Conservation (phyloP, 495 filamentous ascomycete species). For the Extremus antarcticus region DNA sequence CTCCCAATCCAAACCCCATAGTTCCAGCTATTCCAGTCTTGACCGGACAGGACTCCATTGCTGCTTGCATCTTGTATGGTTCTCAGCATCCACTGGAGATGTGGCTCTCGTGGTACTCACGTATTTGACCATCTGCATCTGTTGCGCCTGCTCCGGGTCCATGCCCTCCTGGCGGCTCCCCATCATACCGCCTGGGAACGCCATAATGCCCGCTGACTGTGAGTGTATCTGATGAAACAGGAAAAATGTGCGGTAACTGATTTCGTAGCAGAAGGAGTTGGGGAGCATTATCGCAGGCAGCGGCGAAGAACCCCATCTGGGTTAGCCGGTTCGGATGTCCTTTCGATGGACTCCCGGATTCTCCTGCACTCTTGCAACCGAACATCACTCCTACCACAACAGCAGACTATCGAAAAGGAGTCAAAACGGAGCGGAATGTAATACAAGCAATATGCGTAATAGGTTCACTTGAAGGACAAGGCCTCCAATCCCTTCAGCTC, state of each 20-base stretch:
- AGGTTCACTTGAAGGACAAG: too few species aligned
- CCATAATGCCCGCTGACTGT: slow-evolving; percentile 1
- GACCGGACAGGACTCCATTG: slow-evolving; percentile 80
- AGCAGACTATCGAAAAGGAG: too few species aligned
- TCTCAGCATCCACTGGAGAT: neutral
- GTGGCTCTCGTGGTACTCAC: slow-evolving; percentile 3
- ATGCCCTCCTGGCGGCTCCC: slow-evolving; percentile 1
- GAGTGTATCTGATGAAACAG: neutral
- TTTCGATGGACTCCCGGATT: too few species aligned
- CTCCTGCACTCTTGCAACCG: too few species aligned
- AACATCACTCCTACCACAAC: too few species aligned
- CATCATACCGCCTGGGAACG: slow-evolving; percentile 16
- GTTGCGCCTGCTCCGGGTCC: slow-evolving; percentile 21
- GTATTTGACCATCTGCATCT: slow-evolving; percentile 26
- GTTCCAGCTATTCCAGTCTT: slow-evolving; percentile 75
- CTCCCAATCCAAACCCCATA: slow-evolving; percentile 83
- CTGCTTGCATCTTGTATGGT: slow-evolving; percentile 52
- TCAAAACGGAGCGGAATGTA: too few species aligned
- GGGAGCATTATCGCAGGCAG: too few species aligned
- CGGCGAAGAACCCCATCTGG: too few species aligned
- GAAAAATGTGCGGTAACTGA: too few species aligned
- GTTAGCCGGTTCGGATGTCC: too few species aligned
- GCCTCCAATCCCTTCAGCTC: neutral
- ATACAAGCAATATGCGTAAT: too few species aligned
- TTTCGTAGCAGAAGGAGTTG: neutral